Base-by-base conservation (phyloP, 352 stramenopile species). In the Achlya hypogyna region DNA sequence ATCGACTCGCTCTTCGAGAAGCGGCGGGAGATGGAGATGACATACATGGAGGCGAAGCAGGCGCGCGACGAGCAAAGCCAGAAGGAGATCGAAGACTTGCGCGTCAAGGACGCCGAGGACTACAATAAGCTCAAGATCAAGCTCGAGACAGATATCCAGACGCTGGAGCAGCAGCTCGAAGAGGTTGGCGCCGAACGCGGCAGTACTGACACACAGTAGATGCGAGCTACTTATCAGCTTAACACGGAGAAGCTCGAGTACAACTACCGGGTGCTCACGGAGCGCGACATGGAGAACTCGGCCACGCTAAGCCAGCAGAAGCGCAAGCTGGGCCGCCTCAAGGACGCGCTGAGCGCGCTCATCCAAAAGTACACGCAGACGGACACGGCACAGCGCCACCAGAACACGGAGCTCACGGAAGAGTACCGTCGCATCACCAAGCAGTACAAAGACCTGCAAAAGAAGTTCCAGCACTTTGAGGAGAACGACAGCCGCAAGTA, bases 221-320 rank as follows among this genome's bases (percentile, higher is more conserved):
- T 98, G 88, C 82, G 91, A 22, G 88, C 92, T 0, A 98, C 91
- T 29, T 98, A 98, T 71, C 88, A 97, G 69, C 86, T 98, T 63
- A 98, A 98, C 69, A 98, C 91, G 9, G 93, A 98, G 66, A 98
- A 98, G 70, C 83, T 98, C 53, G 93, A 98, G 75, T 98, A 98
- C 76, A 98, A 98, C 69, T 98, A 97, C 74, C 81, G 92, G 27
- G 91, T 98, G 8, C 79, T 98, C 10, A 98, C 88, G 0, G 93
- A 98, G 65, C 78, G 91, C 18, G 93, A 98, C 65, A 96, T 96
- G 82, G 94, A 98, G 58, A 98, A 98, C 75, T 97, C 84, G 34
- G 88, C 84, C 22, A 97, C 88, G 10, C 68, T 98, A 27, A 86
- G 77, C 23, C 86, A 97, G 71, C 93, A 98, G 70, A 98, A 98